Evolutionary conservation across 1,284 basidiomycete species (phyloP).

Genomic region (Cryptococcus amylolentus): DNA sequence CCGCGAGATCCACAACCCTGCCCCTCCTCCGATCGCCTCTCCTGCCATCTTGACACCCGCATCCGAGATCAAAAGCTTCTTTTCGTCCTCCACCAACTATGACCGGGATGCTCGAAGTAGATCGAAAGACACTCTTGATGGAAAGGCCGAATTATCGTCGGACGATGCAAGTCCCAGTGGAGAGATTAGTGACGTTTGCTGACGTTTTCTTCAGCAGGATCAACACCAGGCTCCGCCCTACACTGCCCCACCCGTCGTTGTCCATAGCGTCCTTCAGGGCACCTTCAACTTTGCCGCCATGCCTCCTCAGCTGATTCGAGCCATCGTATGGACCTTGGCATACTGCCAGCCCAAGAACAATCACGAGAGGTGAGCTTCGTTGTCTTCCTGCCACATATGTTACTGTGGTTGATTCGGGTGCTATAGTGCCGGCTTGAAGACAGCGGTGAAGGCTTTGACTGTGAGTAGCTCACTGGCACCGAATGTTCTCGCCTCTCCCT

Average conservation of each 20-base stretch:
- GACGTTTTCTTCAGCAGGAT: not conserved
- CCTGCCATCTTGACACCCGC: not conserved
- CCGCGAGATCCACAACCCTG: not conserved
- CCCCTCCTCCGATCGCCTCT: not conserved
- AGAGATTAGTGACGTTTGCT: no score
- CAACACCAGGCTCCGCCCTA: slow-evolving; percentile 5
- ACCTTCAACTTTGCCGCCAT: slow-evolving; percentile 27
- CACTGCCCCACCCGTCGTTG: slow-evolving; percentile 8
- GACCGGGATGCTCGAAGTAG: no score
- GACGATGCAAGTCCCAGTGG: no score
- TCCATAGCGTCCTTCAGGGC: slow-evolving; percentile 19
- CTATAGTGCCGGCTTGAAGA: slow-evolving; percentile 30
- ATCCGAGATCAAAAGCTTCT: not conserved
- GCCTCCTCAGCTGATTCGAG: slow-evolving; percentile 20
- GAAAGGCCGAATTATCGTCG: no score
- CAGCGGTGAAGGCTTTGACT: slow-evolving; percentile 35
- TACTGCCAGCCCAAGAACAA: slow-evolving; percentile 33
- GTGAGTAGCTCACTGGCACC: slow-evolving; percentile 16
- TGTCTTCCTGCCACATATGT: not conserved
- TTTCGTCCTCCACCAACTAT: not conserved
- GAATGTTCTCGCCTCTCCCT: not conserved
- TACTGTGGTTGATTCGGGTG: not conserved
- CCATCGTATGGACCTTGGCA: slow-evolving; percentile 41
- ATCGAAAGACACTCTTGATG: no score
- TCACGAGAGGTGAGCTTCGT: slow-evolving; percentile 26